These are phyloP conservation scores for Colletotrichum sp. DNA, from an alignment of 2,329 filamentous ascomycete genomes.

Conservation along the genomic window DNA sequence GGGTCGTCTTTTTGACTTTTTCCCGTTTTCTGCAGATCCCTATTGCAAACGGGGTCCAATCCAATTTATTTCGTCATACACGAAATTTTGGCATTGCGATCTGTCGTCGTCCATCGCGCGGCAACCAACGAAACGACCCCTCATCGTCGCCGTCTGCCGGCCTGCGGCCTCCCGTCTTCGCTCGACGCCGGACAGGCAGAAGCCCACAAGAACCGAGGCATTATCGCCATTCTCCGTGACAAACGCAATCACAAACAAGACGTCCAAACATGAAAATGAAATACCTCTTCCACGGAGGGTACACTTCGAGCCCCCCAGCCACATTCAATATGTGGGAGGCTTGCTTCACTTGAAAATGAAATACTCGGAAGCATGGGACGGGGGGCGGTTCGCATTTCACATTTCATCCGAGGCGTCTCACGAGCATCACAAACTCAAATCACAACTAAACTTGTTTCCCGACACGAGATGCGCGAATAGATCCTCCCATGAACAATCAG, in stretches of 20 bases:
- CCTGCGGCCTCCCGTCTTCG: background rate
- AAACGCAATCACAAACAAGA: background rate
- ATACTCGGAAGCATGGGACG: background rate
- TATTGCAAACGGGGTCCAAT: conserved; percentile 2
- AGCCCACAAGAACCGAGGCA: background rate
- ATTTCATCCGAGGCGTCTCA: background rate
- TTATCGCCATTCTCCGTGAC: background rate
- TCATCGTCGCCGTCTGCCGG: background rate
- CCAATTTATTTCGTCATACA: conserved; percentile 3
- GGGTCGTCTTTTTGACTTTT: background rate
- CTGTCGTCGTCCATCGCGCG: background rate
- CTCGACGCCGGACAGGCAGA: background rate
- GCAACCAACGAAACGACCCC: background rate
- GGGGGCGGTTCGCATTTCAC: background rate
- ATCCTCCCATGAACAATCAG: background rate
- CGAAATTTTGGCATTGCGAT: background rate
- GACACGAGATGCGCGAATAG: background rate
- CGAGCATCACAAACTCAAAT: background rate
- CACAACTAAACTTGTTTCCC: background rate
- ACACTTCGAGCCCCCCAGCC: background rate
- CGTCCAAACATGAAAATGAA: background rate
- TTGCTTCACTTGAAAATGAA: background rate
- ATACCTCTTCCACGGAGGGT: background rate
- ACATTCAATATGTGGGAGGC: background rate
- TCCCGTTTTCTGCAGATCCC: conserved; percentile 9